A percentile compares a stretch with the other conserved stretches of the same genome.
These are phyloP conservation scores for Epichloe glyceriae DNA, from an alignment of 2,329 filamentous ascomycete genomes.

Conservation along the genomic window DNA sequence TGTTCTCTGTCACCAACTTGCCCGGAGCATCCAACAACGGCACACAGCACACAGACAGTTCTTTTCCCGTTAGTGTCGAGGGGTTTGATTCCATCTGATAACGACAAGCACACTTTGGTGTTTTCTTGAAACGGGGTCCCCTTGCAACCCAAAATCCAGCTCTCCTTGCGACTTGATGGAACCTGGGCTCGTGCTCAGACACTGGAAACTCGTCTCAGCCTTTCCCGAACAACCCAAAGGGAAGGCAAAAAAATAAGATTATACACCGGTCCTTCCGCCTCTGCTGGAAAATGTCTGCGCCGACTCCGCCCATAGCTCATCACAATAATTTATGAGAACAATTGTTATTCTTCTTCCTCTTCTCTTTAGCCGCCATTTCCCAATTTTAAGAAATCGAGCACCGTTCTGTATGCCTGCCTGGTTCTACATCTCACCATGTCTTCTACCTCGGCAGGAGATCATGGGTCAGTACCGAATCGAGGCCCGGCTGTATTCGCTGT, in stretches of 20 bases:
- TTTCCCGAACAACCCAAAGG: neutral
- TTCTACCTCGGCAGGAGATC: slow-evolving; percentile 3
- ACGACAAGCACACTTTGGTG: neutral
- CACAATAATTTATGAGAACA: neutral
- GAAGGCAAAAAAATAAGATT: neutral
- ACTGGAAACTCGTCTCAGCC: neutral
- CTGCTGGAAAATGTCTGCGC: slow-evolving; percentile 1
- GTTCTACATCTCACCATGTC: slow-evolving; percentile 4
- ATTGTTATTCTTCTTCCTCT: neutral
- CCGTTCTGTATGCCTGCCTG: slow-evolving; percentile 2
- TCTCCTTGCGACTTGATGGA: neutral
- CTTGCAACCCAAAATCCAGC: neutral
- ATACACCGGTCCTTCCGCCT: neutral
- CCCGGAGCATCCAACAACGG: neutral
- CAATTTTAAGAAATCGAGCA: neutral
- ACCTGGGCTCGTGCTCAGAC: neutral
- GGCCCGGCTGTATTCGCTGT: slow-evolving; percentile 55
- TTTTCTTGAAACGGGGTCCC: neutral
- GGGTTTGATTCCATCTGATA: neutral
- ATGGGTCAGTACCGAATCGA: slow-evolving; percentile 29
- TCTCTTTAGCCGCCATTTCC: neutral
- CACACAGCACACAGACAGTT: neutral
- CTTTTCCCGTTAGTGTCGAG: neutral
- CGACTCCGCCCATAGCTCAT: neutral
- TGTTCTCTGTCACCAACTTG: neutral